phyloP scores from a whole-genome alignment of 2,329 filamentous ascomycete species.

The Fusarium penzigii region DNA sequence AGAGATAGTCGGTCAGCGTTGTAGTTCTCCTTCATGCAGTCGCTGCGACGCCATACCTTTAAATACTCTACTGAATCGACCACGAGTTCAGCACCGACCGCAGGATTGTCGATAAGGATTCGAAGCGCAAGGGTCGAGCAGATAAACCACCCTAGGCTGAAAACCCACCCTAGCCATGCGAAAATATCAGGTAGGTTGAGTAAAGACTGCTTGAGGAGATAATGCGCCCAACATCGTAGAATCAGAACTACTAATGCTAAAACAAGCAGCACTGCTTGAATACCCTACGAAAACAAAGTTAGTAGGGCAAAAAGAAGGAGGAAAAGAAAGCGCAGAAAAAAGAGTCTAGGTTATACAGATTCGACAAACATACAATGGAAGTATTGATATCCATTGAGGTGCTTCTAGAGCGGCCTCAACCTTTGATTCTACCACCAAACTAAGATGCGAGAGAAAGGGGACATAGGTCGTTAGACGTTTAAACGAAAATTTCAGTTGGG shows the following conservation, averaged over 20 bases:
- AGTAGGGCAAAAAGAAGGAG: too few species aligned
- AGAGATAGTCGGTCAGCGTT: not conserved
- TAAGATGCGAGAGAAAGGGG: too few species aligned
- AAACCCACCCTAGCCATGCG: constrained; percentile 3
- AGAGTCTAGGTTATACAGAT: too few species aligned
- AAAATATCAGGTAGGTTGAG: constrained; percentile 1
- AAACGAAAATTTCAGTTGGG: too few species aligned
- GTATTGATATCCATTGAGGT: too few species aligned
- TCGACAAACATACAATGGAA: too few species aligned
- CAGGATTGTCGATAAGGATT: not conserved
- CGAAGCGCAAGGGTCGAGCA: not conserved
- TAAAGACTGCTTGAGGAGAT: not conserved
- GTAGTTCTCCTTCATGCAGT: too few species aligned
- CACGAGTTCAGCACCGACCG: not conserved
- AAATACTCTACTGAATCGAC: not conserved
- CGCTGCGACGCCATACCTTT: not conserved
- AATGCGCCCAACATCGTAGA: constrained; percentile 3
- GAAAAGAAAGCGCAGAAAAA: too few species aligned
- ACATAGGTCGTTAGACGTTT: too few species aligned
- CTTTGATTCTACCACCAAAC: too few species aligned
- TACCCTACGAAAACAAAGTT: not conserved
- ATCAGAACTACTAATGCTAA: not conserved
- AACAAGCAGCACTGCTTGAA: not conserved
- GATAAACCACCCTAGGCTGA: constrained; percentile 4
- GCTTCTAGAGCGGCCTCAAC: too few species aligned